phyloP scores from a whole-genome alignment of 495 filamentous ascomycete genomes.

The Penicillium herquei region DNA sequence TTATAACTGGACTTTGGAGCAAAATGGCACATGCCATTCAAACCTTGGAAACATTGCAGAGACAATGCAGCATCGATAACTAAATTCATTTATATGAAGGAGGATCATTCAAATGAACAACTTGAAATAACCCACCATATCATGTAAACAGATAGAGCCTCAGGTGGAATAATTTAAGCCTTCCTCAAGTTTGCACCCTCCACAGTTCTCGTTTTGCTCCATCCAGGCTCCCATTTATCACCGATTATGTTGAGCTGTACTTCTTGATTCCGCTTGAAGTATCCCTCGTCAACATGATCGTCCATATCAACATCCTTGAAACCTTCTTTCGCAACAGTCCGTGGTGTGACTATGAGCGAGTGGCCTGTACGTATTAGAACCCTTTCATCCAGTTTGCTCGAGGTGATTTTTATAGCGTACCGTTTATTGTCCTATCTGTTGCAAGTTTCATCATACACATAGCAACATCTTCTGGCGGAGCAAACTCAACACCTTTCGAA shows the following conservation, averaged over 20 bases:
- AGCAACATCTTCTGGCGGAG: constrained; percentile 24
- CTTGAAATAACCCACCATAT: too few species aligned
- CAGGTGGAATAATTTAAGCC: not conserved
- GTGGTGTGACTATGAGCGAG: constrained; percentile 19
- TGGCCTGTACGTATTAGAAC: constrained; percentile 9
- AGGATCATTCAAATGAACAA: too few species aligned
- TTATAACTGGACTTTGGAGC: too few species aligned
- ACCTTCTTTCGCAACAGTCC: constrained; percentile 18
- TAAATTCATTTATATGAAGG: too few species aligned
- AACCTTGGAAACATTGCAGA: too few species aligned
- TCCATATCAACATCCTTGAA: constrained; percentile 20
- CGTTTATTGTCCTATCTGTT: constrained; percentile 31
- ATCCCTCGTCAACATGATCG: constrained; percentile 19
- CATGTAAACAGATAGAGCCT: too few species aligned
- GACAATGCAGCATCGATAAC: too few species aligned
- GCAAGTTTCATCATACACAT: constrained; percentile 33
- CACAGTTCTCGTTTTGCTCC: constrained; percentile 18
- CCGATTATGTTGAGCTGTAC: constrained; percentile 18
- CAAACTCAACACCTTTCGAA: constrained; percentile 31
- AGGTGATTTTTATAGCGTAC: constrained; percentile 5
- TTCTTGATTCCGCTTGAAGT: constrained; percentile 18
- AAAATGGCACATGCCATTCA: too few species aligned
- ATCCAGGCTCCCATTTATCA: constrained; percentile 20
- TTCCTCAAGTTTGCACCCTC: constrained; percentile 13
- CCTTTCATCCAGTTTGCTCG: not conserved